Evolutionary conservation across 2,329 filamentous ascomycete genomes (phyloP).

Genomic region (Paraphaeosphaeria sporulosa): DNA sequence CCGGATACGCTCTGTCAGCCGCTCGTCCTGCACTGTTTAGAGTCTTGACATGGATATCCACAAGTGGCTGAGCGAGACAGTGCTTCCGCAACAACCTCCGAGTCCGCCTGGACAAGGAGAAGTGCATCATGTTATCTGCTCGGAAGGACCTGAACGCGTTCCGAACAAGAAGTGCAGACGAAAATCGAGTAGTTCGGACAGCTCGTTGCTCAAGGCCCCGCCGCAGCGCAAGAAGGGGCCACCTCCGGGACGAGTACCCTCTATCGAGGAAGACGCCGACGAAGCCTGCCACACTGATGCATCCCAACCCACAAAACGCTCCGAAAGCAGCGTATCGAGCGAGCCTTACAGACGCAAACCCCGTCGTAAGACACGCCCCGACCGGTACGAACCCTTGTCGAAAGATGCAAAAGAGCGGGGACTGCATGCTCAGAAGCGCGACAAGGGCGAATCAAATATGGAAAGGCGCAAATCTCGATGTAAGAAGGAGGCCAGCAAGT

Average conservation of each 20-base stretch:
- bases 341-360: constrained; percentile 52
- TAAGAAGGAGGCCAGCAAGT: constrained; percentile 46
- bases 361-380: constrained; percentile 56
- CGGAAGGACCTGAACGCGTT: constrained; percentile 25
- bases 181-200: constrained; percentile 50
- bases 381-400: constrained; percentile 53
- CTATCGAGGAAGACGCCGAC: constrained; percentile 18
- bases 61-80: constrained; percentile 54
- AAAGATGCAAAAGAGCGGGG: constrained; percentile 36
- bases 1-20: constrained; percentile 31
- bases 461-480: constrained; percentile 46
- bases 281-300: constrained; percentile 26
- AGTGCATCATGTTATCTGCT: constrained; percentile 31
- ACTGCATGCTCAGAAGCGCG: constrained; percentile 24
- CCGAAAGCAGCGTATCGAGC: constrained; percentile 27
- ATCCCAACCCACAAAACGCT: constrained; percentile 22
- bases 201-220: constrained; percentile 44
- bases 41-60: constrained; percentile 52
- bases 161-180: constrained; percentile 33
- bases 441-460: constrained; percentile 40
- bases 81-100: constrained; percentile 41
- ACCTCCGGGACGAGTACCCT: constrained; percentile 15
- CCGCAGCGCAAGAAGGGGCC: constrained; percentile 19
- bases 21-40: constrained; percentile 12
- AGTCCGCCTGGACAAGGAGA: constrained; percentile 29